Evolutionary conservation across 306 rosid genomes (phyloP).

Genomic region (Notholithocarpus densiflorus): DNA sequence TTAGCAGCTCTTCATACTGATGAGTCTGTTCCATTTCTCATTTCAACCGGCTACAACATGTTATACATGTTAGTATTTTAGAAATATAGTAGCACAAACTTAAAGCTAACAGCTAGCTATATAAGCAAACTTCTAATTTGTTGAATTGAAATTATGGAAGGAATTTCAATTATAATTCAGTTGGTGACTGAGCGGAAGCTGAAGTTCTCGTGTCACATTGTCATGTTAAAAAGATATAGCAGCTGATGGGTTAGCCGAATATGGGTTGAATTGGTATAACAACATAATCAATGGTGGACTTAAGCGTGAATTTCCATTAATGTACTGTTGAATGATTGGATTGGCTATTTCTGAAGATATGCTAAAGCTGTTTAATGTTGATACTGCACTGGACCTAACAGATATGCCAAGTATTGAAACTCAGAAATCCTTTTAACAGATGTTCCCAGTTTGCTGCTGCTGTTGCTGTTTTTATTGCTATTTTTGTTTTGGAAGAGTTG

Average conservation of each 20-base stretch:
- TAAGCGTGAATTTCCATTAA: constrained; percentile 59
- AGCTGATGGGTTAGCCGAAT: constrained; percentile 65
- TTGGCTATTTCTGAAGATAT: constrained; percentile 67
- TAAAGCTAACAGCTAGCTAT: no score
- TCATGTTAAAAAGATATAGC: constrained; percentile 69
- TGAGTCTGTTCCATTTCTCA: no score
- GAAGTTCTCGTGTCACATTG: constrained; percentile 71
- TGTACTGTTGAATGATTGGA: constrained; percentile 57
- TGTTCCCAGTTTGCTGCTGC: neutral
- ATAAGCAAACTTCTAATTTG: no score
- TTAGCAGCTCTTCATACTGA: no score
- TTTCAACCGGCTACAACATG: no score
- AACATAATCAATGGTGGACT: constrained; percentile 61
- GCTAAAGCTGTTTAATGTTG: constrained; percentile 43
- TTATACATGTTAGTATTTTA: no score
- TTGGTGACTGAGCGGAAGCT: constrained; percentile 64
- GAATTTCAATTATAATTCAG: constrained; percentile 85
- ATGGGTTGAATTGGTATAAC: constrained; percentile 53
- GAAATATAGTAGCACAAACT: no score
- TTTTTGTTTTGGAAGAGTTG: neutral
- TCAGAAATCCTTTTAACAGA: constrained; percentile 45
- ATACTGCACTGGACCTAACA: constrained; percentile 37
- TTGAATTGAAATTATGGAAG: constrained; percentile 18
- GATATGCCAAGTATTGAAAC: constrained; percentile 4
- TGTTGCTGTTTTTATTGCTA: no score